Percentiles rank a stretch among this genome's conserved stretches.
Evolutionary conservation across 495 filamentous ascomycete species (phyloP).

Genomic region (Trichoderma gamsii): DNA sequence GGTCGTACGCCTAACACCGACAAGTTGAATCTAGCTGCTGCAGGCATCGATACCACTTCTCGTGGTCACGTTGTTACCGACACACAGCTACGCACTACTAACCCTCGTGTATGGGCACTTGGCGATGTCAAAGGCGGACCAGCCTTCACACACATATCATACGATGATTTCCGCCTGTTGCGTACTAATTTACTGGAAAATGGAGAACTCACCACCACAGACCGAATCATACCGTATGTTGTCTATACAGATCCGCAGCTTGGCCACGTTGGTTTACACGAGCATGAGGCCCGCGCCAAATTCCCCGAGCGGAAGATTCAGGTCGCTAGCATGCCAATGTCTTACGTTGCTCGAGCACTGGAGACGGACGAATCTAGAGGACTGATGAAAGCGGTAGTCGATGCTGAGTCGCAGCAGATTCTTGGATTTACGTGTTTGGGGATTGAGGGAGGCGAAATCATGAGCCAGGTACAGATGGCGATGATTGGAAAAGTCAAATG

Average conservation of each 20-base stretch:
- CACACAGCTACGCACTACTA: conserved; percentile 35
- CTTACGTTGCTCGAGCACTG: conserved; percentile 44
- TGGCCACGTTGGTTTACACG: conserved; percentile 42
- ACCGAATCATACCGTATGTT: conserved; percentile 41
- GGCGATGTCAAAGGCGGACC: conserved; percentile 48
- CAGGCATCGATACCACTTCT: conserved; percentile 30
- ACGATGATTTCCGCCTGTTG: conserved; percentile 51
- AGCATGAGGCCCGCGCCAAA: conserved; percentile 28
- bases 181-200: conserved; percentile 31
- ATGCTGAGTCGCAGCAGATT: conserved; percentile 37
- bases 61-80: conserved; percentile 38
- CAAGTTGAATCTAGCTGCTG: conserved; percentile 27
- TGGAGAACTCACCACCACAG: conserved; percentile 7
- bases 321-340: conserved; percentile 46
- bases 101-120: conserved; percentile 38
- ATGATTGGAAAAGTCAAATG: conserved; percentile 42
- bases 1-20: conserved; percentile 45
- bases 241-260: conserved; percentile 50
- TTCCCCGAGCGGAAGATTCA: conserved; percentile 26
- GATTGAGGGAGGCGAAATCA: conserved; percentile 49
- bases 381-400: conserved; percentile 47
- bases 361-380: conserved; percentile 47
- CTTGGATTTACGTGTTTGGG: conserved; percentile 46
- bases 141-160: conserved; percentile 50
- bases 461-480: conserved; percentile 46